Percentiles rank a stretch among this genome's conserved stretches.
Conservation (phyloP, 768 basidiomycete genomes). For the Rhodotorula sphaerocarpa region DNA sequence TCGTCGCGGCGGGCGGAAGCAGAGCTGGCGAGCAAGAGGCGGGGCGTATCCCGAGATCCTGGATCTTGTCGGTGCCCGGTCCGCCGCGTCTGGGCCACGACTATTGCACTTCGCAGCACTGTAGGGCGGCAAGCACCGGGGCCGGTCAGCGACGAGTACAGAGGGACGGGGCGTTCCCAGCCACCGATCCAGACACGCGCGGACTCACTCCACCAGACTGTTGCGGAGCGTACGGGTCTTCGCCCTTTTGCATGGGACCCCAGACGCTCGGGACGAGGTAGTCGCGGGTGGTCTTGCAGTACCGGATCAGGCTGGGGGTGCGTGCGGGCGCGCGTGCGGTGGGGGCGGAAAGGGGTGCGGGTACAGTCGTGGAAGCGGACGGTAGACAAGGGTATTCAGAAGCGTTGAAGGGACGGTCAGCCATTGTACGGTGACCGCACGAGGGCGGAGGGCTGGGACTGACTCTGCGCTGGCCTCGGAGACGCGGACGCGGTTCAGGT, state of each 20-base stretch:
- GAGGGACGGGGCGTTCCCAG: neutral
- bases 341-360: neutral
- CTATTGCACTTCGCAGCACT: constrained; percentile 24
- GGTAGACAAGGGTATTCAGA: too few relatives aligned
- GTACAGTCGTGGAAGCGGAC: neutral
- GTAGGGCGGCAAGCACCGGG: neutral
- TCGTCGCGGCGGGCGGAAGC: neutral
- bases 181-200: neutral
- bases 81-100: too few relatives aligned
- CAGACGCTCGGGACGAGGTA: constrained; percentile 88
- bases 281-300: constrained; percentile 88
- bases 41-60: neutral
- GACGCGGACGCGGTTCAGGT: constrained; percentile 76
- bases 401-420: too few relatives aligned
- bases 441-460: constrained; percentile 40
- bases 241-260: constrained; percentile 84
- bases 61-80: too few relatives aligned
- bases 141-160: neutral
- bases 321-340: neutral
- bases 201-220: constrained; percentile 39
- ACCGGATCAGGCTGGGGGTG: constrained; percentile 69
- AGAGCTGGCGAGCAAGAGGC: neutral
- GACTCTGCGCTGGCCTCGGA: constrained; percentile 85
- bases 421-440: too few relatives aligned
- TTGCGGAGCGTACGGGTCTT: constrained; percentile 81